Conservation (phyloP, 2,329 filamentous ascomycete genomes). For the Paecilomyces formosus region DNA sequence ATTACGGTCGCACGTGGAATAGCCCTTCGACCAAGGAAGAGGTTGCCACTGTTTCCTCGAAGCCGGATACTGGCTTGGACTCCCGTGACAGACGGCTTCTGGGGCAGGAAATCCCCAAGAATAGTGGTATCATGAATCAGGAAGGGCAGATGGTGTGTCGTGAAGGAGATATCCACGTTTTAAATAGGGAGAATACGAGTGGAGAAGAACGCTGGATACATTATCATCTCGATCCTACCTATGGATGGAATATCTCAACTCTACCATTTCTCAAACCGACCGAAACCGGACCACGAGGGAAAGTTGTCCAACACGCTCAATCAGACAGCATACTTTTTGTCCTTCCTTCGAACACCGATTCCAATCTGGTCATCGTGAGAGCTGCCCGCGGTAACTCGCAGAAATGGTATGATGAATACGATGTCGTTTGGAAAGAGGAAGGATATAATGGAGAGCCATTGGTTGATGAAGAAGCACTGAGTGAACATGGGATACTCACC, state of each 20-base stretch:
- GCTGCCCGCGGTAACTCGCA: background rate
- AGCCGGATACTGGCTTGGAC: background rate
- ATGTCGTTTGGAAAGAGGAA: background rate
- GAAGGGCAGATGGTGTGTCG: background rate
- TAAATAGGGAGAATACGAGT: background rate
- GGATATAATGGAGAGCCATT: background rate
- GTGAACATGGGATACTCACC: background rate
- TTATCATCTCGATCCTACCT: background rate
- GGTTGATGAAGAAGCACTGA: background rate
- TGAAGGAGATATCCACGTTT: background rate
- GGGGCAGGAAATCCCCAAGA: background rate
- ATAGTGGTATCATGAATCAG: background rate
- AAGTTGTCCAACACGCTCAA: background rate
- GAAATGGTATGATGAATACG: background rate
- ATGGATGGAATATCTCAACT: background rate
- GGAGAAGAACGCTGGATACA: background rate
- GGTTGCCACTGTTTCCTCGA: background rate
- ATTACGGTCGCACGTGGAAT: slow-evolving; percentile 10
- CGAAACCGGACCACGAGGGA: background rate
- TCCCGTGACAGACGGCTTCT: background rate
- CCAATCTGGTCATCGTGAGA: background rate
- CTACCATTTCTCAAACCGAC: background rate
- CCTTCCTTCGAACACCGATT: background rate
- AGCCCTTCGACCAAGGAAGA: background rate
- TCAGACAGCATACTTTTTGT: background rate